These are phyloP conservation scores for Andrographis paniculata DNA, from an alignment of 305 asterid species.

Conservation along the genomic window DNA sequence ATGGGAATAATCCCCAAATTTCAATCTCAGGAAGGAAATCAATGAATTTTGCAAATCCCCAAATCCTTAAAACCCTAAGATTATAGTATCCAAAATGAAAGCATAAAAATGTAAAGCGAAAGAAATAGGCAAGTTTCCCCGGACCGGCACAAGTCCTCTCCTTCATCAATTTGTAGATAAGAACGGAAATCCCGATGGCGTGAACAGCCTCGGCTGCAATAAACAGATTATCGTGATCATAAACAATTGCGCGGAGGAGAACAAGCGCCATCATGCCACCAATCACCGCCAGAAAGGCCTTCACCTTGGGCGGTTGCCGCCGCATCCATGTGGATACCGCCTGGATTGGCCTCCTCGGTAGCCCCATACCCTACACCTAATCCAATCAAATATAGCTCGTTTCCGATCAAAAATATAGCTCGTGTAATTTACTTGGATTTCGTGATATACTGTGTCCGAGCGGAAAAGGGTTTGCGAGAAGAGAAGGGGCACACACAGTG, in stretches of 20 bases:
- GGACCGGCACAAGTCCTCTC: conserved; percentile 83
- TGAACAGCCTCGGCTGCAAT: conserved; percentile 84
- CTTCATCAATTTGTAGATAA: conserved; percentile 69
- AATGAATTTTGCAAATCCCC: too few species aligned
- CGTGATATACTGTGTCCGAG: too few species aligned
- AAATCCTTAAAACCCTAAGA: too few species aligned
- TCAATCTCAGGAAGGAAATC: too few species aligned
- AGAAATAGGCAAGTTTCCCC: neutral
- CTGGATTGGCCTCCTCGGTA: conserved; percentile 58
- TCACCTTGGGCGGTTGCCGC: conserved; percentile 81
- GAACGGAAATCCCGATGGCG: conserved; percentile 69
- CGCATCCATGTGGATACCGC: conserved; percentile 54
- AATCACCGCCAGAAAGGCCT: conserved; percentile 62
- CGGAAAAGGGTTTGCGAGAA: too few species aligned
- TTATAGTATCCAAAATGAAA: too few species aligned
- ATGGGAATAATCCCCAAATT: too few species aligned
- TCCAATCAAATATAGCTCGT: too few species aligned
- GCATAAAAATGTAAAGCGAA: neutral
- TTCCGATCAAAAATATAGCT: too few species aligned
- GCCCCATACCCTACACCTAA: conserved; percentile 28
- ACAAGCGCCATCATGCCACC: conserved; percentile 57
- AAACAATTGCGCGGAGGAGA: conserved; percentile 60
- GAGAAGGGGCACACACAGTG: too few species aligned
- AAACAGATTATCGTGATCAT: conserved; percentile 71
- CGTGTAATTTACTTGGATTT: too few species aligned